Percentiles rank a stretch among this genome's conserved stretches.
These are phyloP conservation scores for Bruguiera sexangula DNA, from an alignment of 345 rosid species.

Conservation along the genomic window DNA sequence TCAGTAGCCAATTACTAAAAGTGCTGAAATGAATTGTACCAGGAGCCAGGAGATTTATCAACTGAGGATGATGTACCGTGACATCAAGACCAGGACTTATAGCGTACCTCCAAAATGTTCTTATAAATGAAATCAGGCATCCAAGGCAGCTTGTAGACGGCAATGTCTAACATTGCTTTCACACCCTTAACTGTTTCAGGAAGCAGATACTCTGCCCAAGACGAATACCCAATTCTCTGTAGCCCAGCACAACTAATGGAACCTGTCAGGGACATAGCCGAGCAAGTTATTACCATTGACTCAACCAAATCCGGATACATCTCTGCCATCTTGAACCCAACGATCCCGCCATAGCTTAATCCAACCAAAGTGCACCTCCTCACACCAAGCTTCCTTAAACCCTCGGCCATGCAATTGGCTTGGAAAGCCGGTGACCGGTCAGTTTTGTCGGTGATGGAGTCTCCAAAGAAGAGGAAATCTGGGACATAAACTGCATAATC, in stretches of 20 bases:
- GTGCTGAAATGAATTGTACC: no score
- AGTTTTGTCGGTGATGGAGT: conserved; percentile 27
- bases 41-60: no score
- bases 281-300: conserved; percentile 33
- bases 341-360: conserved; percentile 43
- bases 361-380: conserved; percentile 38
- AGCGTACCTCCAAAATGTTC: conserved; percentile 30
- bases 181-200: conserved; percentile 28
- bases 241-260: conserved; percentile 19
- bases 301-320: conserved; percentile 37
- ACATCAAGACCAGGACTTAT: no score
- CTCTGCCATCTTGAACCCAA: conserved; percentile 46
- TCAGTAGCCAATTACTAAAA: no score
- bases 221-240: conserved; percentile 21
- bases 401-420: conserved; percentile 38
- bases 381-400: conserved; percentile 39
- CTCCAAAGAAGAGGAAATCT: conserved; percentile 47
- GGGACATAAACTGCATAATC: conserved; percentile 43
- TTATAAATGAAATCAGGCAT: conserved; percentile 26
- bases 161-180: conserved; percentile 10
- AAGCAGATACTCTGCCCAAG: conserved; percentile 36
- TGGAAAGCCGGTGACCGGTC: conserved; percentile 41
- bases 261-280: conserved; percentile 37
- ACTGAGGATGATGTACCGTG: no score
- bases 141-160: conserved; percentile 14